These are phyloP conservation scores for Ceratobasidium sp. DNA, from an alignment of 1,284 basidiomycete genomes.

Conservation along the genomic window DNA sequence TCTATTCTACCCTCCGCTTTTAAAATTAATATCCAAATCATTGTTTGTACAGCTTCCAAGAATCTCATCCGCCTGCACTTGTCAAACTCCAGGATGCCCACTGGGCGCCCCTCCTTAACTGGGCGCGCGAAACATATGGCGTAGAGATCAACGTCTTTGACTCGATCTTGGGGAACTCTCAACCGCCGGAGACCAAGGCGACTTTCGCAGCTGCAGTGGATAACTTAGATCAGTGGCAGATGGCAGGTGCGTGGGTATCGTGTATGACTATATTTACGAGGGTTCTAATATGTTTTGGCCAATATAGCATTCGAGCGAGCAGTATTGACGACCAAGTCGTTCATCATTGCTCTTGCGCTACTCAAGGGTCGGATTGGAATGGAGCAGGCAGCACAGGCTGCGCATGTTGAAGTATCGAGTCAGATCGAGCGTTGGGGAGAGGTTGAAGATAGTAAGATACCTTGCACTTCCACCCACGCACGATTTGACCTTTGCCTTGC, in stretches of 20 bases:
- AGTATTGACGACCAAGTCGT: constrained; percentile 92
- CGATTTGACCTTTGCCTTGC: constrained; percentile 9
- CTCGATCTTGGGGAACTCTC: constrained; percentile 76
- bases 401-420: constrained; percentile 93
- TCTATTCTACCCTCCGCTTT: neutral
- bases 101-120: constrained; percentile 91
- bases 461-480: constrained; percentile 13
- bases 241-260: constrained; percentile 76
- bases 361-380: constrained; percentile 81
- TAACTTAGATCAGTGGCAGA: constrained; percentile 82
- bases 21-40: neutral
- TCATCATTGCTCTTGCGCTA: constrained; percentile 89
- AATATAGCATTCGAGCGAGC: constrained; percentile 88
- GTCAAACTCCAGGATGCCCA: constrained; percentile 86
- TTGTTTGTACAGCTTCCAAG: constrained; percentile 75
- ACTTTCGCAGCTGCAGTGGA: constrained; percentile 71
- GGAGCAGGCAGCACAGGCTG: constrained; percentile 87
- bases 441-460: constrained; percentile 92
- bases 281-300: neutral
- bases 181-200: constrained; percentile 75
- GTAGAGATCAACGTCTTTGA: constrained; percentile 77
- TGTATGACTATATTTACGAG: neutral
- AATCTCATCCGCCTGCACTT: constrained; percentile 80
- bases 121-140: constrained; percentile 77
- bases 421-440: constrained; percentile 98